A percentile compares a stretch with the other conserved stretches of the same genome.
Conservation (phyloP, 345 rosid genomes). For the Ailanthus altissimus region DNA sequence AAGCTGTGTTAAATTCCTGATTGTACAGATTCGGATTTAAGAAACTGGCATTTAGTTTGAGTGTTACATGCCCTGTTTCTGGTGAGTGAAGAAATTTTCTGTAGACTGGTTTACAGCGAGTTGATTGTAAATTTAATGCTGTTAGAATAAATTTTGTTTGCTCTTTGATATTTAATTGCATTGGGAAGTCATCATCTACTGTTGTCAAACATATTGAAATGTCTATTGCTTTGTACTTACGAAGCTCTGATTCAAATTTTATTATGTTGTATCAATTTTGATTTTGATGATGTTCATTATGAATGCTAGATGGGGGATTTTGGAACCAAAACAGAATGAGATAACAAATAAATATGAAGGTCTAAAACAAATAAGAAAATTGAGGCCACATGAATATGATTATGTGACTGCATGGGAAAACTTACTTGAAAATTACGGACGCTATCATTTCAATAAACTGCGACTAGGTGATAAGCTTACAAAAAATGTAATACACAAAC, state of each 20-base stretch:
- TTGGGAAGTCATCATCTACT: background rate
- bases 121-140: constrained; percentile 24
- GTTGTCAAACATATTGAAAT: background rate
- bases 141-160: constrained; percentile 9
- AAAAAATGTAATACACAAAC: background rate
- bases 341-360: background rate
- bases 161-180: constrained; percentile 9
- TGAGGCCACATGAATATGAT: background rate
- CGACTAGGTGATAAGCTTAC: background rate
- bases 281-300: background rate
- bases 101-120: constrained; percentile 15
- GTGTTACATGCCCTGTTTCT: constrained; percentile 23
- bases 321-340: background rate
- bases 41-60: constrained; percentile 34
- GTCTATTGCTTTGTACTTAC: background rate
- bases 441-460: background rate
- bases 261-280: no score
- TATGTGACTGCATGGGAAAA: background rate
- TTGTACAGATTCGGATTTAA: constrained; percentile 40
- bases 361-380: no score
- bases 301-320: background rate
- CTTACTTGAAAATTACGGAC: background rate
- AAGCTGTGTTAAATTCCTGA: constrained; percentile 26
- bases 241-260: background rate
- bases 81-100: constrained; percentile 25